Evolutionary conservation across 1,284 basidiomycete genomes (phyloP).

Genomic region (Termitomyces sp.): DNA sequence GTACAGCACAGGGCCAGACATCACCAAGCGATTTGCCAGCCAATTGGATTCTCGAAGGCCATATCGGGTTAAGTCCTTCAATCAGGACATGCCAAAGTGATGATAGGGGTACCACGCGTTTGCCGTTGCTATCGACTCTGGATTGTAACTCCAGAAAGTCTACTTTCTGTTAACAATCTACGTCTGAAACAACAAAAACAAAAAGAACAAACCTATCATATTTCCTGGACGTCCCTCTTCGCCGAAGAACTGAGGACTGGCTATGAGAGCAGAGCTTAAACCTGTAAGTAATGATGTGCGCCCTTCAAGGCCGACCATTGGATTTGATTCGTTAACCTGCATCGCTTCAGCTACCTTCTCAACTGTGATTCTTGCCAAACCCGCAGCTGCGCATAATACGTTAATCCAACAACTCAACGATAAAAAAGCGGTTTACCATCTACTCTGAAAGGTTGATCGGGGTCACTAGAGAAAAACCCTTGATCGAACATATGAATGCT

Average conservation of each 20-base stretch:
- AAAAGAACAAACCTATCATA: conserved; percentile 56
- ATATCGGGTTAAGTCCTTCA: conserved; percentile 80
- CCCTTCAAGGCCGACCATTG: conserved; percentile 89
- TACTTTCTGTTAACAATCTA: conserved; percentile 21
- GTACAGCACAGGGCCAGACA: conserved; percentile 78
- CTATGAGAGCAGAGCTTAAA: conserved; percentile 65
- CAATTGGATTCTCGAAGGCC: conserved; percentile 77
- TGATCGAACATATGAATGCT: conserved; percentile 85
- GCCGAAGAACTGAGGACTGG: conserved; percentile 67
- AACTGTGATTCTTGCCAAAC: conserved; percentile 61
- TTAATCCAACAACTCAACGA: background rate
- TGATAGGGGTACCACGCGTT: conserved; percentile 52
- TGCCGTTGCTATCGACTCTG: conserved; percentile 31
- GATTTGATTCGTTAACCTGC: conserved; percentile 78
- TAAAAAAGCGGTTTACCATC: conserved; percentile 52
- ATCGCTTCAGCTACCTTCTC: conserved; percentile 65
- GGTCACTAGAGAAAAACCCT: conserved; percentile 78
- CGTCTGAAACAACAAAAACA: background rate
- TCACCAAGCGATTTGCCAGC: conserved; percentile 75
- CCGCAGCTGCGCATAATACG: conserved; percentile 48
- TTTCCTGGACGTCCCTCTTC: conserved; percentile 73
- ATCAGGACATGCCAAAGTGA: conserved; percentile 82
- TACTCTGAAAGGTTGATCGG: conserved; percentile 61
- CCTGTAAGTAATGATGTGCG: conserved; percentile 73
- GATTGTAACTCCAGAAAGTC: conserved; percentile 69